These are phyloP conservation scores for Gymnopus androsaceus DNA, from an alignment of 1,284 basidiomycete genomes.

Conservation along the genomic window DNA sequence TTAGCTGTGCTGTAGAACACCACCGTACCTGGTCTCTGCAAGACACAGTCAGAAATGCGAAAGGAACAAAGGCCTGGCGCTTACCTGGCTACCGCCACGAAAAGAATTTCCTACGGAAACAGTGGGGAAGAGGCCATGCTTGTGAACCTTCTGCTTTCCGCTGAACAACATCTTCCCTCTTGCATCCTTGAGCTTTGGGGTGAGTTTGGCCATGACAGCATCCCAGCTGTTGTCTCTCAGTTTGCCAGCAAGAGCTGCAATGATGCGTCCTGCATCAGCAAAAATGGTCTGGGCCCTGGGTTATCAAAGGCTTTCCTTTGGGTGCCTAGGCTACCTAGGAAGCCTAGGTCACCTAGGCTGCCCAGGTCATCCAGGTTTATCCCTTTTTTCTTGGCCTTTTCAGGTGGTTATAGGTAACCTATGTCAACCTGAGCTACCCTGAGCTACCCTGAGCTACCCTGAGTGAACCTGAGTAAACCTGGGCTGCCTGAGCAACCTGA, in stretches of 20 bases:
- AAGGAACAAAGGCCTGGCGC: not conserved
- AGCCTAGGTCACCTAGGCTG: not conserved
- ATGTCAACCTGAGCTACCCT: too few relatives aligned
- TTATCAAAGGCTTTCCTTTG: not conserved
- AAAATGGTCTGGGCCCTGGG: too few relatives aligned
- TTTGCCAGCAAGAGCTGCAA: not conserved
- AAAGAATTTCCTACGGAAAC: conserved; percentile 6
- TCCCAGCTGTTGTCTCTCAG: not conserved
- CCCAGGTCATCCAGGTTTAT: too few relatives aligned
- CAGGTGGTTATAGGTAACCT: too few relatives aligned
- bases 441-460: too few relatives aligned
- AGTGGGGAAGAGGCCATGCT: conserved; percentile 6
- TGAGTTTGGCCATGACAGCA: not conserved
- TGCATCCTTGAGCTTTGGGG: not conserved
- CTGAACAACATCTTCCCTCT: not conserved
- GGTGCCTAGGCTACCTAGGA: not conserved
- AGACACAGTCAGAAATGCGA: not conserved
- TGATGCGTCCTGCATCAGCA: not conserved
- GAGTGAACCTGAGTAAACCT: too few relatives aligned
- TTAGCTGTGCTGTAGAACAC: not conserved
- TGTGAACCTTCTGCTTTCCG: not conserved
- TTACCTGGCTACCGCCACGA: conserved; percentile 9
- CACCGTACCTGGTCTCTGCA: not conserved
- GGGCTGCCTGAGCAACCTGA: too few relatives aligned
- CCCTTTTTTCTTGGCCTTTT: too few relatives aligned